These are phyloP conservation scores for Alternaria ventricosa DNA, from an alignment of 2,329 filamentous ascomycete species.

Conservation along the genomic window DNA sequence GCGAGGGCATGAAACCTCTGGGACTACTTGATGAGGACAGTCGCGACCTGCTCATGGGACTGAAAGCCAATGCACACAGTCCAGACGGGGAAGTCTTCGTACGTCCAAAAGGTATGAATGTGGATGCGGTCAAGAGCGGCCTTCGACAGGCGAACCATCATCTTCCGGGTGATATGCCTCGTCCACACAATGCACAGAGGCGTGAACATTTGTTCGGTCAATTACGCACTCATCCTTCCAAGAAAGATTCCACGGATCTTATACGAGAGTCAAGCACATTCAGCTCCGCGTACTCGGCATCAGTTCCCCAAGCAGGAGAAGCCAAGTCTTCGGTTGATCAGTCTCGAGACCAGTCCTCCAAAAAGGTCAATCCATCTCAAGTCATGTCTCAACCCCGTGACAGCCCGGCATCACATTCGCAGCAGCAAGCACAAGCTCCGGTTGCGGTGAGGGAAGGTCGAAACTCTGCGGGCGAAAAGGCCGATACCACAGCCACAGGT, in stretches of 20 bases:
- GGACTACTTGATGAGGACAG: not conserved
- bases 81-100: not conserved
- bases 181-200: too few relatives aligned
- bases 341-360: too few relatives aligned
- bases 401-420: not conserved
- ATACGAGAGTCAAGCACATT: not conserved
- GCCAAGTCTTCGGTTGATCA: too few relatives aligned
- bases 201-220: not conserved
- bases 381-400: not conserved
- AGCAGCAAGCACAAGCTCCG: not conserved
- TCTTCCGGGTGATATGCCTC: not conserved
- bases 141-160: not conserved
- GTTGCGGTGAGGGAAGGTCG: not conserved
- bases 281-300: not conserved
- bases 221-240: not conserved
- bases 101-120: not conserved
- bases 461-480: not conserved
- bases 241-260: not conserved
- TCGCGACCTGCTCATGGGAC: not conserved
- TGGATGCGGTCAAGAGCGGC: not conserved
- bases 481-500: not conserved
- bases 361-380: not conserved
- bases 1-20: not conserved
- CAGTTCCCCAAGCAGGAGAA: too few relatives aligned
- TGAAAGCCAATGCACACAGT: not conserved